phyloP scores from a whole-genome alignment of 306 rosid species.

The Arachis stenosperma region DNA sequence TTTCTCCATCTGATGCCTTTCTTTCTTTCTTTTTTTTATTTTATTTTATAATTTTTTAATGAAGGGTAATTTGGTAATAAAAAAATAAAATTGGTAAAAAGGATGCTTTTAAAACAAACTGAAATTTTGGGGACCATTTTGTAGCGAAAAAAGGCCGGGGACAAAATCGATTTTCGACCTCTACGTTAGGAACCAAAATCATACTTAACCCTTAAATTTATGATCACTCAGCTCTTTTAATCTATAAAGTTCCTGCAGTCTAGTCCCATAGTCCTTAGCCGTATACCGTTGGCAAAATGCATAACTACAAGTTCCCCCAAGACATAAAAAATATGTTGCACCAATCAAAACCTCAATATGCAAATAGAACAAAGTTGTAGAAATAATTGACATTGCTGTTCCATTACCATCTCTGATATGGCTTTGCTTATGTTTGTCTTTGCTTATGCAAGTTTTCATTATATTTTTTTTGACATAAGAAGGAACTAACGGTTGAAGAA shows the following conservation, averaged over 20 bases:
- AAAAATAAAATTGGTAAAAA: too few species aligned
- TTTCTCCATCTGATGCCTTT: too few species aligned
- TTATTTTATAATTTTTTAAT: too few species aligned
- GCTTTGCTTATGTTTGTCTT: not conserved
- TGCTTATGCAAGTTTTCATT: too few species aligned
- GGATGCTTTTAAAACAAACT: too few species aligned
- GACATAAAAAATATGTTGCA: not conserved
- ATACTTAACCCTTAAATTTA: not conserved
- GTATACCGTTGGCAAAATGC: not conserved
- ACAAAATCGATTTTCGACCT: too few species aligned
- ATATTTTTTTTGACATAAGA: too few species aligned
- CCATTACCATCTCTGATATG: not conserved
- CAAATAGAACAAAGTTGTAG: slow-evolving; percentile 12
- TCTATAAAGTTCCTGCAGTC: not conserved
- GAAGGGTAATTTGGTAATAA: too few species aligned
- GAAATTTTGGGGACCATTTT: too few species aligned
- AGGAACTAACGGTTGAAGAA: too few species aligned
- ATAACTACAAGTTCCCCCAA: not conserved
- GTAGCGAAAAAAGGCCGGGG: not conserved
- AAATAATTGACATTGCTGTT: slow-evolving; percentile 1
- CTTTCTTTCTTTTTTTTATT: too few species aligned
- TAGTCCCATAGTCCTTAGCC: not conserved
- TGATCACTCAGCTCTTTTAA: slow-evolving; percentile 1
- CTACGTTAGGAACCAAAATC: too few species aligned
- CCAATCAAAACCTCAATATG: not conserved